Evolutionary conservation across 495 filamentous ascomycete species (phyloP), one percentile per base, ranked within the genome.

Genomic region (Penicillium dipodomyicola): DNA sequence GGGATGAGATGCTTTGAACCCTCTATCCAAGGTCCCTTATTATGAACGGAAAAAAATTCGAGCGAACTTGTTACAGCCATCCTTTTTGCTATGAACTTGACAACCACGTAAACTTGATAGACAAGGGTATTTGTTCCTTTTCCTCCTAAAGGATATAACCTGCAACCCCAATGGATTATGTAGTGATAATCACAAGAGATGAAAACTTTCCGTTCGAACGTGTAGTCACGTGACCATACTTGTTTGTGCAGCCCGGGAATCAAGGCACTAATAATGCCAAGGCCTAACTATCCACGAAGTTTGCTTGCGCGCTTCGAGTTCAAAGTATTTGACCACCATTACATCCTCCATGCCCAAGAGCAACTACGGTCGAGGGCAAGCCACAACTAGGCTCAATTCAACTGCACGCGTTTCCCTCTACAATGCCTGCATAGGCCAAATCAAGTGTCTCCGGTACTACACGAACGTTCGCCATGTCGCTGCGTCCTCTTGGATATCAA

Each of bases 1-100:
- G 77, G 79, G 74, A 71, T 52, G 59, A 64, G 49, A 72, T 82
- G 57, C 64, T 82, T 35, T 79, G 56, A 72, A 39, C 8, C 32
- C 22, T n/a, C 22, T 12, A 48, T 32, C 43, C 33, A 46, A 37
- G 20, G 46, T 14, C 29, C 43, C 14, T 54, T 46, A 54, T 22
- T 1, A 54, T 37, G 37, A 37, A 54, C 11, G 52, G 52, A 45
- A 54, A 39, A n/a, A 42, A 41, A 42, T 17, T 11, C 17, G 32
- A 49, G 12, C n/a, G 23, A 17, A 30, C 15, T 7, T 22, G n/a
- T 25, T 41, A 6, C n/a, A 51, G 12, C 20, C 15, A 27, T 40
- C 5, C 20, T 32, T 20, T 20, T 22, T 11, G 17, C 32, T 12
- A 20, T 48, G 17, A 5, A 10, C 3, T 32, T 17, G 6, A 17